Conservation (phyloP, 73 alveolate genomes). For the Stentor coeruleus region DNA sequence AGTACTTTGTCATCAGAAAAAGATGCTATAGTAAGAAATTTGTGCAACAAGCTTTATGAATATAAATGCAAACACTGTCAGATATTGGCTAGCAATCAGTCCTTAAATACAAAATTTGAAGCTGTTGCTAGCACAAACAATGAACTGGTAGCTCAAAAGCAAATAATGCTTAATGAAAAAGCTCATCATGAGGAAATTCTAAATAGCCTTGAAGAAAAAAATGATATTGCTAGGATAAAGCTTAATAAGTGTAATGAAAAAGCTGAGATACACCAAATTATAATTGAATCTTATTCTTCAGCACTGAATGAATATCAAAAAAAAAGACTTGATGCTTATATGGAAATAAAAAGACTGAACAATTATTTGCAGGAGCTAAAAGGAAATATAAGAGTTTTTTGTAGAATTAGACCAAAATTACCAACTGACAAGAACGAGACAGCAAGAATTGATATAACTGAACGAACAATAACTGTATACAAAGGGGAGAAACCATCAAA, state of each 20-base stretch:
- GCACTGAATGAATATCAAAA: neutral
- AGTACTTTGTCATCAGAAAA: too few relatives aligned
- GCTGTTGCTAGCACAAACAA: too few relatives aligned
- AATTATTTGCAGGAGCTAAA: constrained; percentile 80
- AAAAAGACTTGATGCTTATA: constrained; percentile 1
- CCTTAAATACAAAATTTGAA: too few relatives aligned
- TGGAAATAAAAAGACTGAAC: constrained; percentile 37
- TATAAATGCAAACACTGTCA: too few relatives aligned
- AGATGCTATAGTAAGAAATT: too few relatives aligned
- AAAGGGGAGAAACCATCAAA: neutral
- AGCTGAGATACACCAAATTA: neutral
- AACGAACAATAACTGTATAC: neutral
- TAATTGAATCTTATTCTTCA: neutral
- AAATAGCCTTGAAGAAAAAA: neutral
- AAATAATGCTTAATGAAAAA: too few relatives aligned
- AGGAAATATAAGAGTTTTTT: constrained; percentile 87
- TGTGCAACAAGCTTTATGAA: too few relatives aligned
- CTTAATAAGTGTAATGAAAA: neutral
- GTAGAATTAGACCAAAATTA: constrained; percentile 83
- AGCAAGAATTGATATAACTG: neutral
- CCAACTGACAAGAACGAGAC: neutral
- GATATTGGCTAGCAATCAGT: too few relatives aligned
- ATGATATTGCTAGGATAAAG: neutral
- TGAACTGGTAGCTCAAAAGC: too few relatives aligned
- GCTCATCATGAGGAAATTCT: neutral